Conservation (phyloP, 306 rosid genomes). For the Betula pendula region DNA sequence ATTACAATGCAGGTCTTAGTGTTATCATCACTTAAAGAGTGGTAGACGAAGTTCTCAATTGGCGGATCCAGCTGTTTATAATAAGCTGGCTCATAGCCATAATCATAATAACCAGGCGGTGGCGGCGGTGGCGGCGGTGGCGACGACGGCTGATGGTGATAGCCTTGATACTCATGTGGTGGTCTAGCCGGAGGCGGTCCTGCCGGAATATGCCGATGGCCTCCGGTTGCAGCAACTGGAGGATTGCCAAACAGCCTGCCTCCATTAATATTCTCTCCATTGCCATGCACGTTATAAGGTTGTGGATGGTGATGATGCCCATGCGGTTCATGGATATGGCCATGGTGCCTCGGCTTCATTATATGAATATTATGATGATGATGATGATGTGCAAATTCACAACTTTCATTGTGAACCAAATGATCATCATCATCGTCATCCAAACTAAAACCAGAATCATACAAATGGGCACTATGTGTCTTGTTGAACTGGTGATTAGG, state of each 20-base stretch:
- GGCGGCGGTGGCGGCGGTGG: too few relatives aligned
- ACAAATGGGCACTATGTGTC: not conserved
- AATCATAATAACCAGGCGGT: not conserved
- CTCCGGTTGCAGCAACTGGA: not conserved
- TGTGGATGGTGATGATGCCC: not conserved
- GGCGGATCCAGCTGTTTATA: not conserved
- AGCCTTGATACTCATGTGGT: not conserved
- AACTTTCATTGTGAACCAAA: not conserved
- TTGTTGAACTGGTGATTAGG: not conserved
- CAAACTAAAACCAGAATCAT: not conserved
- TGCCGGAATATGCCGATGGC: not conserved
- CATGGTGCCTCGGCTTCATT: not conserved
- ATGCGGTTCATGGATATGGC: not conserved
- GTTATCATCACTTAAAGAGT: not conserved
- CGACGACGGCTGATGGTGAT: not conserved
- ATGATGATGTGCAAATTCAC: not conserved
- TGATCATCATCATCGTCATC: not conserved
- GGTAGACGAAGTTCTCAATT: not conserved
- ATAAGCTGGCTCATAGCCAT: not conserved
- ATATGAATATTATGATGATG: not conserved
- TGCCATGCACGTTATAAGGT: not conserved
- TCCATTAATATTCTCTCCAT: not conserved
- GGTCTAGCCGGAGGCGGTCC: not conserved
- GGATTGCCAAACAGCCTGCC: not conserved
- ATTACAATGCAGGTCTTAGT: not conserved